phyloP scores from a whole-genome alignment of 2,329 filamentous ascomycete genomes.

The Neurospora sp. region DNA sequence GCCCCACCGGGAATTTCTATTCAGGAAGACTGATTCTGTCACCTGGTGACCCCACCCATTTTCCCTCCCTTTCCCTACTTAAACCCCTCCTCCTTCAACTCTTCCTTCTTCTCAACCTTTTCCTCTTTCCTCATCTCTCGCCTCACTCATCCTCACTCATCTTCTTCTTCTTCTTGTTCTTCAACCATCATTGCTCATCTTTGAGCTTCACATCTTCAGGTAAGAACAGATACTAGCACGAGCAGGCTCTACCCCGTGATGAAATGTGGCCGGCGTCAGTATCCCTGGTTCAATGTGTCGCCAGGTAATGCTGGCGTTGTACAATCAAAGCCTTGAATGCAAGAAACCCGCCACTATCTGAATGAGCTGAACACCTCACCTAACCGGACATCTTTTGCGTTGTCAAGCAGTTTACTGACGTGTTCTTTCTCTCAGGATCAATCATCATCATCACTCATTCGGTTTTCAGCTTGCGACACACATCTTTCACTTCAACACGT shows the following conservation, averaged over 20 bases:
- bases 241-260: background rate
- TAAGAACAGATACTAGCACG: background rate
- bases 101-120: background rate
- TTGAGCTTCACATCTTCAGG: background rate
- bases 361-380: background rate
- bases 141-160: background rate
- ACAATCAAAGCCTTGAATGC: background rate
- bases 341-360: background rate
- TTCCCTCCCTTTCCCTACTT: background rate
- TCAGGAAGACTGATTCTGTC: background rate
- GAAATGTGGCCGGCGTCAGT: background rate
- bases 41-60: background rate
- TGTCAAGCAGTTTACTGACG: background rate
- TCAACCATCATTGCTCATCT: background rate
- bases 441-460: background rate
- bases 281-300: no score
- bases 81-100: background rate
- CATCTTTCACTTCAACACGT: background rate
- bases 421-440: background rate
- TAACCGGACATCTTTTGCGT: background rate
- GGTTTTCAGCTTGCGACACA: background rate
- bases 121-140: background rate
- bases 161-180: background rate
- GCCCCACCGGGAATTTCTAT: background rate
- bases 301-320: no score